Conservation (phyloP, 768 basidiomycete species). For the Lactarius evosmus region DNA sequence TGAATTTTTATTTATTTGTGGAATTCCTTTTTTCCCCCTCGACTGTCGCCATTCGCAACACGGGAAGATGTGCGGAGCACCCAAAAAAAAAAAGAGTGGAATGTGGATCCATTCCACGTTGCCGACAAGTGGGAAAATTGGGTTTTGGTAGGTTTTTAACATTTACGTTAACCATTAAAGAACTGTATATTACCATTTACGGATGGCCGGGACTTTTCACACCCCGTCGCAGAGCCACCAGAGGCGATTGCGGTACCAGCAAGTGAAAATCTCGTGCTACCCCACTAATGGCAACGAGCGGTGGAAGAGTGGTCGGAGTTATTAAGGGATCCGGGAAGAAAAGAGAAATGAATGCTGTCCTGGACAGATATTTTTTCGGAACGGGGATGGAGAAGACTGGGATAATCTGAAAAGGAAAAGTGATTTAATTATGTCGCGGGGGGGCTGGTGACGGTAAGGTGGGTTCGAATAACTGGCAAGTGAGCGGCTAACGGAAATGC, state of each 20-base stretch:
- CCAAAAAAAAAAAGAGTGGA: constrained; percentile 9
- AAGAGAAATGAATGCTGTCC: constrained; percentile 22
- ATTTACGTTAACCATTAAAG: constrained; percentile 22
- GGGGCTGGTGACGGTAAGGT: constrained; percentile 18
- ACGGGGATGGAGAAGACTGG: constrained; percentile 21
- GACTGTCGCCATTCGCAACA: constrained; percentile 18
- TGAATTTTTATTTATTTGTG: background rate
- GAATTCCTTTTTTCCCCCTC: background rate
- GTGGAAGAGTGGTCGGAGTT: constrained; percentile 14
- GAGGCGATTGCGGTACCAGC: background rate
- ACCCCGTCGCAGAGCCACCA: constrained; percentile 11
- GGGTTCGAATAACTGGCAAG: constrained; percentile 21
- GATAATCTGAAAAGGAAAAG: constrained; percentile 21
- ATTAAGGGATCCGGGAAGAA: constrained; percentile 4
- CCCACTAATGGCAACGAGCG: constrained; percentile 23
- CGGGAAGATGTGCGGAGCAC: constrained; percentile 12
- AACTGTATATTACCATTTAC: constrained; percentile 21
- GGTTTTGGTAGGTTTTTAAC: constrained; percentile 10
- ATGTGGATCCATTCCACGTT: constrained; percentile 24
- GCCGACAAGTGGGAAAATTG: constrained; percentile 5
- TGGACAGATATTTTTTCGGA: constrained; percentile 18
- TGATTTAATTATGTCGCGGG: constrained; percentile 24
- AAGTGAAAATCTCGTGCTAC: constrained; percentile 27
- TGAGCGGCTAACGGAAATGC: constrained; percentile 27
- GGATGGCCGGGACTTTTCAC: constrained; percentile 17